Evolutionary conservation across 257 asterid species (phyloP).

Genomic region (Fraxinus cuspidata): DNA sequence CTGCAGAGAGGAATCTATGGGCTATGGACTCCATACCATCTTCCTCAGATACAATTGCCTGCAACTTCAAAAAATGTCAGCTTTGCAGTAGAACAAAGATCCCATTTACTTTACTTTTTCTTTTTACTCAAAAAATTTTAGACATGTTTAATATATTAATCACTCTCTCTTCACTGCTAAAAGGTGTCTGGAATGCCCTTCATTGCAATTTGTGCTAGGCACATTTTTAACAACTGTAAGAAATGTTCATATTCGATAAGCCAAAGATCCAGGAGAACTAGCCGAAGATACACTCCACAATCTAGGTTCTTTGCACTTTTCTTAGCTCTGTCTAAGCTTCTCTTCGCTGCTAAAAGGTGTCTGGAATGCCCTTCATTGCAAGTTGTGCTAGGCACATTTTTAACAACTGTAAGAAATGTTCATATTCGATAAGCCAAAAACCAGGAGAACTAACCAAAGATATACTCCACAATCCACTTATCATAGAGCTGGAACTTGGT

Average conservation of each 20-base stretch:
- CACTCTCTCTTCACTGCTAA: too few species aligned
- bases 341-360: neutral
- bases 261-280: too few species aligned
- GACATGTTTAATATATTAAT: too few species aligned
- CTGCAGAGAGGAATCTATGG: slow-evolving; percentile 94
- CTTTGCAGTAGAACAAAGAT: neutral
- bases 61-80: slow-evolving; percentile 34
- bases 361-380: neutral
- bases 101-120: neutral
- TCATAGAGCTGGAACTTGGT: neutral
- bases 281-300: too few species aligned
- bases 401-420: neutral
- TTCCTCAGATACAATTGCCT: slow-evolving; percentile 90
- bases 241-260: too few species aligned
- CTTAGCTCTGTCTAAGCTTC: neutral
- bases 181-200: too few species aligned
- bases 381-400: neutral
- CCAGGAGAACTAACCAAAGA: neutral
- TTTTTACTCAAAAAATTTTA: too few species aligned
- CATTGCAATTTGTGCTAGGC: too few species aligned
- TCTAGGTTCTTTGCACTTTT: neutral
- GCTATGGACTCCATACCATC: slow-evolving; percentile 97
- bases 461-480: neutral
- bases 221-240: too few species aligned
- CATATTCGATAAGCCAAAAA: neutral